Conservation (phyloP, 352 stramenopile genomes). For the Phytopythium mirpurense region DNA sequence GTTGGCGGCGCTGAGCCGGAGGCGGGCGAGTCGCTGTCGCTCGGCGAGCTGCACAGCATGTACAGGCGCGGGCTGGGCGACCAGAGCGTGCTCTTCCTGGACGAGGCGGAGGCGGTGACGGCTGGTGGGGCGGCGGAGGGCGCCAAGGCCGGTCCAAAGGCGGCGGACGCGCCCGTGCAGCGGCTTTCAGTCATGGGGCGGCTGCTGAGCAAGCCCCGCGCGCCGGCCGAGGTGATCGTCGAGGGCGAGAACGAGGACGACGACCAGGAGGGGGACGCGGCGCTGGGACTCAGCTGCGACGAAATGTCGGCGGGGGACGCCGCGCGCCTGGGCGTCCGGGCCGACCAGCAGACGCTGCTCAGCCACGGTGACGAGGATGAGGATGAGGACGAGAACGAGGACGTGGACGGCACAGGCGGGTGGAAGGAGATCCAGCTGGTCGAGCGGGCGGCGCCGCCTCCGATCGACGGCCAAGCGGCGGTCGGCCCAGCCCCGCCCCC, state of each 20-base stretch:
- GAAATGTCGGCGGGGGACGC: slow-evolving; percentile 2
- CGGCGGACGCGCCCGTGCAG: neutral
- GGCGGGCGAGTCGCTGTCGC: slow-evolving; percentile 21
- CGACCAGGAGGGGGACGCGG: slow-evolving; percentile 11
- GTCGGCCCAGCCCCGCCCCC: neutral
- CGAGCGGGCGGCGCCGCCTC: slow-evolving; percentile 7
- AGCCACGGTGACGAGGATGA: slow-evolving; percentile 9
- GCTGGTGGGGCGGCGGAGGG: neutral
- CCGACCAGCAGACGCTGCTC: slow-evolving; percentile 2
- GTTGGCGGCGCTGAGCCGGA: neutral
- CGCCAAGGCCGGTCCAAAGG: neutral
- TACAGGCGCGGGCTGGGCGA: slow-evolving; percentile 80
- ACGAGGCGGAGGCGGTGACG: slow-evolving; percentile 11
- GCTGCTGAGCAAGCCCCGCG: slow-evolving; percentile 33
- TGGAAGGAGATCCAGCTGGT: slow-evolving; percentile 62
- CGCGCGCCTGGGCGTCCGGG: neutral
- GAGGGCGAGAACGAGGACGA: slow-evolving; percentile 28
- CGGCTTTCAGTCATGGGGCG: slow-evolving; percentile 33
- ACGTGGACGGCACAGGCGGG: slow-evolving; percentile 17
- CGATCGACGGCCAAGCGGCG: neutral
- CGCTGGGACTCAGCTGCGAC: too few species aligned
- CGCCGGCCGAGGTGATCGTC: slow-evolving; percentile 30
- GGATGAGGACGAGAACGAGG: slow-evolving; percentile 11
- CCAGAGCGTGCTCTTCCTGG: slow-evolving; percentile 52
- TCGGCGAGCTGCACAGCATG: slow-evolving; percentile 71